phyloP scores from a whole-genome alignment of 345 rosid species.

The Eutrema japonicum region DNA sequence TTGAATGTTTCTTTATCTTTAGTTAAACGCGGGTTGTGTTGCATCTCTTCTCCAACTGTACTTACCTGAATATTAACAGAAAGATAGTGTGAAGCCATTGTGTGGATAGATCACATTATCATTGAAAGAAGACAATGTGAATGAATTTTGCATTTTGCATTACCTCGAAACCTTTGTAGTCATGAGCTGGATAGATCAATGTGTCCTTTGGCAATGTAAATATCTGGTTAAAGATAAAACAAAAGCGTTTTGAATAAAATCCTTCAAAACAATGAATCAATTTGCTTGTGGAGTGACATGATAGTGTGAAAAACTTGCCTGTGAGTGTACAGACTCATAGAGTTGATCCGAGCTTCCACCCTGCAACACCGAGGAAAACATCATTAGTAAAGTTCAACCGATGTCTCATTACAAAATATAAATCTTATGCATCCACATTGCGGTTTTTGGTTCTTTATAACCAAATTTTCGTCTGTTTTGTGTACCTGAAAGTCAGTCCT shows the following conservation, averaged over 20 bases:
- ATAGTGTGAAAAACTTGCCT: slow-evolving; percentile 53
- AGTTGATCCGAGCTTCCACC: slow-evolving; percentile 90
- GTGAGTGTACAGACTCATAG: slow-evolving; percentile 90
- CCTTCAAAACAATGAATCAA: background rate
- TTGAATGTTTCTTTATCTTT: slow-evolving; percentile 88
- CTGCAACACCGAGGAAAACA: slow-evolving; percentile 46
- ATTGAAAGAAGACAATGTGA: background rate
- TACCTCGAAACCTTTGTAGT: slow-evolving; percentile 90
- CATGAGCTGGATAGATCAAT: slow-evolving; percentile 89
- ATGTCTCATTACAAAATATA: background rate
- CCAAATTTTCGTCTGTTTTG: background rate
- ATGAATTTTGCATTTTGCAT: slow-evolving; percentile 20
- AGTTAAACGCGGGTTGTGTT: slow-evolving; percentile 73
- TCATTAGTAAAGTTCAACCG: slow-evolving; percentile 1
- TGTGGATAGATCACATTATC: slow-evolving; percentile 10
- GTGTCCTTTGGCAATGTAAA: slow-evolving; percentile 87
- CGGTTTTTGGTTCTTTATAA: slow-evolving; percentile 8
- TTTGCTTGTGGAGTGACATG: background rate
- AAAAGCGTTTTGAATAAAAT: background rate
- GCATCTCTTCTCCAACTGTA: slow-evolving; percentile 90
- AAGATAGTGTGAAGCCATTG: background rate
- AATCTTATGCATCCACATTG: slow-evolving; percentile 1
- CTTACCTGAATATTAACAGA: slow-evolving; percentile 64
- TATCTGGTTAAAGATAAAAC: slow-evolving; percentile 55
- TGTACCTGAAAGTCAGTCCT: slow-evolving; percentile 97